These are phyloP conservation scores for Plectosphaerella plurivora DNA, from an alignment of 2,329 filamentous ascomycete species.

Conservation along the genomic window DNA sequence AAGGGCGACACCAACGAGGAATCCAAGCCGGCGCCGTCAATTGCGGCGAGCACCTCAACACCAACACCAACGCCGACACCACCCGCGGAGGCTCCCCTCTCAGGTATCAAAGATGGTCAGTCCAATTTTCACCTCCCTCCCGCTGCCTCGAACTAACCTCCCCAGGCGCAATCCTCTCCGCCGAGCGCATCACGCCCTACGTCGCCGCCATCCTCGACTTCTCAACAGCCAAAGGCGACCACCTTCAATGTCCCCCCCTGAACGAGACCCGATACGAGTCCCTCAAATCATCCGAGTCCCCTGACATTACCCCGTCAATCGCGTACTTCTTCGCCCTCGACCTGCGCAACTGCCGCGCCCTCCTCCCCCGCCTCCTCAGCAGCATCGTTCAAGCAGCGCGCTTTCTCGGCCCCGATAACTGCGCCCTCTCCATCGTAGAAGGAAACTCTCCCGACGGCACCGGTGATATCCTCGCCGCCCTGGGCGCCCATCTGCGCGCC, in stretches of 20 bases:
- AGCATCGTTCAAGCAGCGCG: slow-evolving; percentile 44
- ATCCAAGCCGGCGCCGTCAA: background rate
- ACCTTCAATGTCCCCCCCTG: slow-evolving; percentile 24
- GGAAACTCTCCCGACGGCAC: slow-evolving; percentile 53
- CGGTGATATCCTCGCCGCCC: slow-evolving; percentile 37
- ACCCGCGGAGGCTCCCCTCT: background rate
- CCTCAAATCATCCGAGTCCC: slow-evolving; percentile 4
- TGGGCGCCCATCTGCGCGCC: slow-evolving; percentile 32
- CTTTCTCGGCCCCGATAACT: slow-evolving; percentile 45
- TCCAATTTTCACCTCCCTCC: background rate
- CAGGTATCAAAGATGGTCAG: background rate
- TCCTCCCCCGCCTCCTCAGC: slow-evolving; percentile 47
- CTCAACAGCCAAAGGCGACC: slow-evolving; percentile 7
- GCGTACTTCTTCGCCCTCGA: slow-evolving; percentile 51
- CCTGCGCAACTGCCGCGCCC: slow-evolving; percentile 34
- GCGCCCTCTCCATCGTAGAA: slow-evolving; percentile 51
- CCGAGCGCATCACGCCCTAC: slow-evolving; percentile 10
- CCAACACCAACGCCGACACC: slow-evolving; percentile 5
- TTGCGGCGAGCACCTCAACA: slow-evolving; percentile 35
- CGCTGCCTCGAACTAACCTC: background rate
- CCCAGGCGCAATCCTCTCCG: background rate
- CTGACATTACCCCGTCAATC: background rate
- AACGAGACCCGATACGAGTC: slow-evolving; percentile 8
- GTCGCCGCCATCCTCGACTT: slow-evolving; percentile 35
- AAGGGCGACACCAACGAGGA: background rate